A percentile compares a stretch with the other conserved stretches of the same genome.
These are phyloP conservation scores for Xylaria arbuscula DNA, from an alignment of 2,329 filamentous ascomycete genomes.

Conservation along the genomic window DNA sequence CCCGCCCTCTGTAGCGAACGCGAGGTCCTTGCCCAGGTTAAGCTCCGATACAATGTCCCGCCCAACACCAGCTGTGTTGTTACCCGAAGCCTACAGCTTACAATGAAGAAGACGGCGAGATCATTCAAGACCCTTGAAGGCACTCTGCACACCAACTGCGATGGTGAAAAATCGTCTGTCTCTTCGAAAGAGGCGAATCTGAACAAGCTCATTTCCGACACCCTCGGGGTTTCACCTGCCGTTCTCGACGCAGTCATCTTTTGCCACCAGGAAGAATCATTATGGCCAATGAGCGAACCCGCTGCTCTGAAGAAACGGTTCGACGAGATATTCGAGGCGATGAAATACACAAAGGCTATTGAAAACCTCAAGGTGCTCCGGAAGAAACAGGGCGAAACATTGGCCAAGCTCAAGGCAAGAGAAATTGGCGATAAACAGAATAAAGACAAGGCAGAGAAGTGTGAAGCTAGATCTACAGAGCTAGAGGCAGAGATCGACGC, in stretches of 20 bases:
- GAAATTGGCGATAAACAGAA: conserved; percentile 83
- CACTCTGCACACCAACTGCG: conserved; percentile 77
- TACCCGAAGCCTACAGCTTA: conserved; percentile 85
- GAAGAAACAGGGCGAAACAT: conserved; percentile 83
- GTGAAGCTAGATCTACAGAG: conserved; percentile 71
- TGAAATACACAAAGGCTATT: conserved; percentile 97
- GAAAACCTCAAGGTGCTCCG: conserved; percentile 90
- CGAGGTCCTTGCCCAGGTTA: conserved; percentile 90
- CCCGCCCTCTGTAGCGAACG: conserved; percentile 92
- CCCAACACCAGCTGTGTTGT: conserved; percentile 83
- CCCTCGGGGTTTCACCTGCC: conserved; percentile 88
- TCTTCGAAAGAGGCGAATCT: conserved; percentile 86
- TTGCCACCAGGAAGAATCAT: conserved; percentile 96
- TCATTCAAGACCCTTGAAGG: conserved; percentile 87
- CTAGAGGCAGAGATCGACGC: conserved; percentile 75
- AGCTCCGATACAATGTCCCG: conserved; percentile 84
- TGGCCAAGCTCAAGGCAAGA: conserved; percentile 77
- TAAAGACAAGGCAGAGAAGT: conserved; percentile 83
- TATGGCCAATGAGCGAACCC: conserved; percentile 96
- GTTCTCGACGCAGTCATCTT: conserved; percentile 97
- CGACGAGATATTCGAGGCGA: conserved; percentile 96
- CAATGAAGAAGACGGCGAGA: conserved; percentile 81
- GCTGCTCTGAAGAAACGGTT: conserved; percentile 89
- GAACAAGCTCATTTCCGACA: conserved; percentile 83
- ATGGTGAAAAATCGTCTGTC: conserved; percentile 81